phyloP scores from a whole-genome alignment of 306 rosid species.

The Geum urbanum region DNA sequence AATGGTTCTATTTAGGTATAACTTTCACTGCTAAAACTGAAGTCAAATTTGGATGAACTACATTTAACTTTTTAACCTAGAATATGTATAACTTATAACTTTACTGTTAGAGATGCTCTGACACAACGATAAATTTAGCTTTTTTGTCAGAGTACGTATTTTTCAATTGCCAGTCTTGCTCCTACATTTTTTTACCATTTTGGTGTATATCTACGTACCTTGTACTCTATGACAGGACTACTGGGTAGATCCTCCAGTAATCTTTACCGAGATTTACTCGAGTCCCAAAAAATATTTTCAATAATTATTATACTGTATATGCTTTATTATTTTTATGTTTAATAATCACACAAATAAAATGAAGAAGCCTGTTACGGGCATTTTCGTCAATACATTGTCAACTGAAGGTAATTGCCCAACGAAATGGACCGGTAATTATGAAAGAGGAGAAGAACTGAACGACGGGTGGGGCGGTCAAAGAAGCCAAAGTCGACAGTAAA shows the following conservation, averaged over 20 bases:
- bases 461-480: not conserved
- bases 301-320: too few relatives aligned
- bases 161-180: not conserved
- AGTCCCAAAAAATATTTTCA: not conserved
- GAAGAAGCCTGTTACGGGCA: not conserved
- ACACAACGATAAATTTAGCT: too few relatives aligned
- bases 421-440: constrained; percentile 4
- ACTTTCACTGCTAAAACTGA: too few relatives aligned
- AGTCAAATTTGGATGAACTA: too few relatives aligned
- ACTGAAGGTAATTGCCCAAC: not conserved
- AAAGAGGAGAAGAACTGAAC: not conserved
- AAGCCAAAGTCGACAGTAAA: not conserved
- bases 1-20: too few relatives aligned
- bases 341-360: too few relatives aligned
- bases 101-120: too few relatives aligned
- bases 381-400: not conserved
- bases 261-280: too few relatives aligned
- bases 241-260: not conserved
- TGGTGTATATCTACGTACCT: not conserved
- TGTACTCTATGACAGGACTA: not conserved
- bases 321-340: too few relatives aligned
- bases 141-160: too few relatives aligned
- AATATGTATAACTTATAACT: too few relatives aligned
- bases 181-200: not conserved
- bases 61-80: too few relatives aligned